Evolutionary conservation across 2,329 filamentous ascomycete species (phyloP), one percentile per base, ranked within the genome.

Genomic region (Aureobasidium musti): DNA sequence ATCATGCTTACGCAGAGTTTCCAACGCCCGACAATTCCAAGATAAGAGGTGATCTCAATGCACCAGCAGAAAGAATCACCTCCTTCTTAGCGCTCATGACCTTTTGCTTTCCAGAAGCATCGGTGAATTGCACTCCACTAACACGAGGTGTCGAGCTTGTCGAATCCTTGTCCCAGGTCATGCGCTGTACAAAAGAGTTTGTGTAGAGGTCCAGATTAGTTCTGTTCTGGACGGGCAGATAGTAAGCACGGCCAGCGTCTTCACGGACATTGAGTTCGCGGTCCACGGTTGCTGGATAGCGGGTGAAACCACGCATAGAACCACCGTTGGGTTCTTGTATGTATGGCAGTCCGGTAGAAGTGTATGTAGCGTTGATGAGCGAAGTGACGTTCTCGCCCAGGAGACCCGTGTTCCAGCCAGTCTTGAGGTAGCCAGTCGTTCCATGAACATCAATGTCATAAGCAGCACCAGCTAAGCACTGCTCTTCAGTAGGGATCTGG

Each of bases 191-290:
- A 1, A 74, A 74, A 0, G 80, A 79, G 67, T 81, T 80, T 21
- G 78, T 69, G 35, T 82, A 76, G 1, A 82, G 71, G 3, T 80
- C 70, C 1, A 83, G 72, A 68, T 83, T 84, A 2, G 72, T 56
- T 52, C 81, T 73, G 21, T 74, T 67, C 57, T 71, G 73, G 66
- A 79, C 71, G 1, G 81, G 80, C 63, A 75, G 81, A 69, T 82
- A 83, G 69, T 81, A 83, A 5, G 81, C 79, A 19, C 80, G 74
- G 4, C 79, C 81, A 41, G 82, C 79, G 72, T 83, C 81, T 66
- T 79, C 77, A 13, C 81, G 77, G 13, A 79, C 73, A 68, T 78
- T 73, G 19, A 73, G 72, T 1, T 72, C 71, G 1, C 72, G 67
- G 67, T 83, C 74, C 19, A 82, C 65, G 1, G 79, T 83, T 69